Percentiles rank a stretch among this genome's conserved stretches.
phyloP scores from a whole-genome alignment of 257 asterid species.

The Dorcoceras hygrometricum region DNA sequence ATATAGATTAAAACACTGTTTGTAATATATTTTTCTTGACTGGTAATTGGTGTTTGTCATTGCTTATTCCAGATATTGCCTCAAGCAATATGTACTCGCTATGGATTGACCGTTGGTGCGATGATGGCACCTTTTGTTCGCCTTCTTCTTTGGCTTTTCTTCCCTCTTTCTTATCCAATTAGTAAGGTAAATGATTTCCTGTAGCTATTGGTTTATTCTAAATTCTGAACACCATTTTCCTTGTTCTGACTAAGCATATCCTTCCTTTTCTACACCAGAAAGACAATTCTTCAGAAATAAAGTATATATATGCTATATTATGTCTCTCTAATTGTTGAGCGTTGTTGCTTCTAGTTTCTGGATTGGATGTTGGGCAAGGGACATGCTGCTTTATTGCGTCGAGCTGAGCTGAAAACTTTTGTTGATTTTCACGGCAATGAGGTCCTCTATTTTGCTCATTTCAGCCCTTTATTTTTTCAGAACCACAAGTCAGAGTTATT shows the following conservation, averaged over 20 bases:
- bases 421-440: slow-evolving; percentile 97
- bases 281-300: slow-evolving; percentile 10
- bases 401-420: slow-evolving; percentile 98
- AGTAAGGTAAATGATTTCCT: slow-evolving; percentile 62
- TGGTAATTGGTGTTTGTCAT: slow-evolving; percentile 8
- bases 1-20: slow-evolving; percentile 2
- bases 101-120: slow-evolving; percentile 92
- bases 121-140: slow-evolving; percentile 81
- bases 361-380: slow-evolving; percentile 99
- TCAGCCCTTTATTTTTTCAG: neutral
- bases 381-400: slow-evolving; percentile 83
- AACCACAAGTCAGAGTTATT: neutral
- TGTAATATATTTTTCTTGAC: slow-evolving; percentile 4
- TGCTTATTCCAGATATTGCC: slow-evolving; percentile 72
- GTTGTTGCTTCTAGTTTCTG: slow-evolving; percentile 54
- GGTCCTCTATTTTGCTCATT: slow-evolving; percentile 36
- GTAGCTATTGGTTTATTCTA: neutral
- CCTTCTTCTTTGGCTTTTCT: slow-evolving; percentile 87
- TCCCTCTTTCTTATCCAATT: slow-evolving; percentile 87
- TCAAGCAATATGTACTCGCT: slow-evolving; percentile 96
- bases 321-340: neutral
- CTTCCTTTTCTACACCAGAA: slow-evolving; percentile 3
- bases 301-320: neutral
- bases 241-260: neutral
- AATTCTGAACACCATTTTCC: neutral